Evolutionary conservation across 495 filamentous ascomycete species (phyloP), one percentile per base, ranked within the genome.

Genomic region (Xylaria flabelliformis): DNA sequence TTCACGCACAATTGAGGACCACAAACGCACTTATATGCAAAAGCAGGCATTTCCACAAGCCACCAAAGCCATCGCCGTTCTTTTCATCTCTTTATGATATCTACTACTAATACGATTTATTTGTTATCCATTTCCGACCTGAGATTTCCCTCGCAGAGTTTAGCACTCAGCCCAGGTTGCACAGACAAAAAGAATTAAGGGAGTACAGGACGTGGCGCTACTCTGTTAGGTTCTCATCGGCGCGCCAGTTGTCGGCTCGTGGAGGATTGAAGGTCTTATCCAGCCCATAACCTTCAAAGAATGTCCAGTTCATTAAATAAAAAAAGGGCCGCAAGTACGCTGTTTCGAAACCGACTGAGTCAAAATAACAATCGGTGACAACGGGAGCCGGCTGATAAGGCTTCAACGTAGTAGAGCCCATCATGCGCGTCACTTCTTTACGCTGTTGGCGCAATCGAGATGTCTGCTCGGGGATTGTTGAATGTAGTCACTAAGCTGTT

Each of bases 31-130:
- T 36, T 41, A n/a, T 21, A 41, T 24, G 36, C n/a, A 44, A 41
- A 8, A 21, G 59, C 17, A n/a, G 39, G n/a, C 59, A 39, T 39
- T 61, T 61, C 12, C 0, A 12, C 59, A 10, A 44, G 29, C 5
- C 24, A 17, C 19, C n/a, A 13, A 64, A 10, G 46, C 21, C 24
- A 44, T 64, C 21, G 48, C 59, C 29, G 6, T 46, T 51, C 21
- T 39, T 48, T 53, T 55, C 36, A 44, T 64, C n/a, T 64, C n/a
- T 44, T 9, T 61, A 21, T 51, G 42, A 58, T 29, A 17, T 70
- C 58, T 70, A 63, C 67, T 70, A 64, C 59, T 62, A 64, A 64
- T 64, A 62, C 46, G 59, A 71, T 50, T 50, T 64, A 62, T 44
- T 56, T 55, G 59, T 48, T 71, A 71, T 64, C 69, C 63, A 53